Conservation (phyloP, 164 flowering plant species). For the Aristolochia contorta region DNA sequence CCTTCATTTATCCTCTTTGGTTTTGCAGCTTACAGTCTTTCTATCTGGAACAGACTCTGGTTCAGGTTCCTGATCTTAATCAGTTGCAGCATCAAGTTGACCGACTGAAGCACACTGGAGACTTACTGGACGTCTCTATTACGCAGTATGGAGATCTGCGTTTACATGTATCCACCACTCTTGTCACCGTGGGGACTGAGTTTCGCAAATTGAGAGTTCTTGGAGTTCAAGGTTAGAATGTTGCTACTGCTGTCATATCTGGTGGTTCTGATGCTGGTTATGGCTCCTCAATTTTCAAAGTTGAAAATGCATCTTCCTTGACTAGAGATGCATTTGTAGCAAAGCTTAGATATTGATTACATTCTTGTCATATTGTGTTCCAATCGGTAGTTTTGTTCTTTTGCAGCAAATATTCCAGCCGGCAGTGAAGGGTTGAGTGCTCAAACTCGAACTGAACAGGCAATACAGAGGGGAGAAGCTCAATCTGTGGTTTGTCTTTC, state of each 20-base stretch:
- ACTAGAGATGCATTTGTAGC: too few relatives aligned
- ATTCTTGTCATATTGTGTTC: neutral
- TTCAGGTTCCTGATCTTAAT: constrained; percentile 60
- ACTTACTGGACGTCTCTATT: constrained; percentile 51
- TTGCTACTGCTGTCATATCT: neutral
- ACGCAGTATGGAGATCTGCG: constrained; percentile 72
- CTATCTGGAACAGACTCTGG: constrained; percentile 31
- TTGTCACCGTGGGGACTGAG: constrained; percentile 73
- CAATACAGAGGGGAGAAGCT: constrained; percentile 63
- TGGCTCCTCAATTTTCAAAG: too few relatives aligned
- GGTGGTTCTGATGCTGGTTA: too few relatives aligned
- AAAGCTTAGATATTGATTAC: too few relatives aligned
- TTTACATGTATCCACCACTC: constrained; percentile 60
- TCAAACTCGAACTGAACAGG: constrained; percentile 50
- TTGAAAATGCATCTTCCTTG: too few relatives aligned
- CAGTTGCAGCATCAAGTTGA: constrained; percentile 71
- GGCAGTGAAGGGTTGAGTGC: constrained; percentile 46
- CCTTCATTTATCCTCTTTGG: neutral
- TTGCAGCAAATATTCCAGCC: constrained; percentile 21
- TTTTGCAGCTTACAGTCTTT: neutral
- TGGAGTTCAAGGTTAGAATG: constrained; percentile 43
- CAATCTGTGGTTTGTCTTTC: constrained; percentile 38
- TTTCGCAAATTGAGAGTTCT: constrained; percentile 58
- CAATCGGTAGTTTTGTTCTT: neutral
- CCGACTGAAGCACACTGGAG: constrained; percentile 84